Base-by-base conservation (phyloP, 2,329 filamentous ascomycete species). In the Penicillium corylophilum region DNA sequence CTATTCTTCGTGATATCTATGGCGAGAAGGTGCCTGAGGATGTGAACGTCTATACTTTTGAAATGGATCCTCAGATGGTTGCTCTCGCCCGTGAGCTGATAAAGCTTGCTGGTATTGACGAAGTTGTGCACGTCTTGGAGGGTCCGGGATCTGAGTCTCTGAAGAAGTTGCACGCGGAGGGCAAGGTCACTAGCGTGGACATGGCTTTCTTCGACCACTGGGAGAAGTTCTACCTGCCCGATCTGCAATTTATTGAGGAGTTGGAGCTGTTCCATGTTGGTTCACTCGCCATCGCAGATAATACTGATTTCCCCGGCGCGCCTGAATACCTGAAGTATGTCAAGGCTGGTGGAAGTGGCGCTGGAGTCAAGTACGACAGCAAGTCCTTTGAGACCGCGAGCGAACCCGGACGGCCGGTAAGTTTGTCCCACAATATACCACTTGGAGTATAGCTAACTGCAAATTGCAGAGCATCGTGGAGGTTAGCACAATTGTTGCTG, bases 311-410 rank as follows among this genome's bases (percentile, higher is more conserved):
- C 6, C 72, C 72, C 22, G 73, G 74, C 8, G 73, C 72, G 10
- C 74, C 73, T 8, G 63, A 71, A 10, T 77, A 77, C 56, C 48
- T 73, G 36, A 64, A 64, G 46, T 74, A 76, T 63, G 70, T 77
- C 7, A 58, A 64, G 51, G 56, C 47, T 22, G 64, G 68, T 4
- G 62, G 65, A 3, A 50, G 46, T 2, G 33, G 45, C 50, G n/a
- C n/a, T n/a, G 16, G 23, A 29, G 59, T 65, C 16, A 55, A 50
- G 29, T 71, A 67, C 56, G 58, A 61, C 48, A 69, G 60, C 35
- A 40, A 53, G 39, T 56, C 57, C 13, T 43, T 56, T 28, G 40
- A 51, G 24, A 53, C 51, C 23, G 42, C 46, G 16, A 36, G 43
- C 16, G 26, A 46, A 23, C 29, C 20, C 8, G 46, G 54, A 5